Evolutionary conservation across 306 rosid species (phyloP).

Genomic region (Hippophae rhamnoides): DNA sequence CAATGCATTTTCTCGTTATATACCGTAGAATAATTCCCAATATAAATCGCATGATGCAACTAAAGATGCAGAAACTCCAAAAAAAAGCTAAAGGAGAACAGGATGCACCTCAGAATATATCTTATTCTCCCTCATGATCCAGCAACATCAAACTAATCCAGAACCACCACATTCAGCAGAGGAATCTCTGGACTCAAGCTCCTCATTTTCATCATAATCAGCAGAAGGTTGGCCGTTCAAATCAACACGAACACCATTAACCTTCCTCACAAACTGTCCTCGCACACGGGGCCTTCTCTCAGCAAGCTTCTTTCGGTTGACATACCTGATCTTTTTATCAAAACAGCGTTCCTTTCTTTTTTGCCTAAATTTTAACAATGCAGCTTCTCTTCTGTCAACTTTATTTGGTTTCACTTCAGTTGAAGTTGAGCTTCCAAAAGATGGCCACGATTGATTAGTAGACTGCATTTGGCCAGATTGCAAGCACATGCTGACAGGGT

Average conservation of each 20-base stretch:
- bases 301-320: slow-evolving; percentile 73
- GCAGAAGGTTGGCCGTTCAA: slow-evolving; percentile 77
- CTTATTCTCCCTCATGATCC: background rate
- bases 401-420: slow-evolving; percentile 49
- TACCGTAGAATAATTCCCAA: slow-evolving; percentile 15
- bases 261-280: slow-evolving; percentile 90
- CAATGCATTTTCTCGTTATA: slow-evolving; percentile 13
- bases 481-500: slow-evolving; percentile 54
- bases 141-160: slow-evolving; percentile 11
- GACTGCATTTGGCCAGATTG: slow-evolving; percentile 69
- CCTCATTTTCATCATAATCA: slow-evolving; percentile 50
- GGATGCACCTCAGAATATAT: background rate
- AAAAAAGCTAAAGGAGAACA: background rate
- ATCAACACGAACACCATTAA: slow-evolving; percentile 66
- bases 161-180: slow-evolving; percentile 28
- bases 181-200: slow-evolving; percentile 27
- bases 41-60: slow-evolving; percentile 1
- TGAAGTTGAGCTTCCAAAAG: slow-evolving; percentile 49
- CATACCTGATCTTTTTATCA: slow-evolving; percentile 90
- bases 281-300: slow-evolving; percentile 86
- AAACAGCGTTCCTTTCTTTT: slow-evolving; percentile 94
- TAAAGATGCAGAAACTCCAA: slow-evolving; percentile 14
- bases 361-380: slow-evolving; percentile 86
- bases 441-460: slow-evolving; percentile 53
- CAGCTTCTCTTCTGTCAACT: slow-evolving; percentile 95